A percentile compares a stretch with the other conserved stretches of the same genome.
These are phyloP conservation scores for Aspergillus biplanus DNA, from an alignment of 495 filamentous ascomycete genomes.

Conservation along the genomic window DNA sequence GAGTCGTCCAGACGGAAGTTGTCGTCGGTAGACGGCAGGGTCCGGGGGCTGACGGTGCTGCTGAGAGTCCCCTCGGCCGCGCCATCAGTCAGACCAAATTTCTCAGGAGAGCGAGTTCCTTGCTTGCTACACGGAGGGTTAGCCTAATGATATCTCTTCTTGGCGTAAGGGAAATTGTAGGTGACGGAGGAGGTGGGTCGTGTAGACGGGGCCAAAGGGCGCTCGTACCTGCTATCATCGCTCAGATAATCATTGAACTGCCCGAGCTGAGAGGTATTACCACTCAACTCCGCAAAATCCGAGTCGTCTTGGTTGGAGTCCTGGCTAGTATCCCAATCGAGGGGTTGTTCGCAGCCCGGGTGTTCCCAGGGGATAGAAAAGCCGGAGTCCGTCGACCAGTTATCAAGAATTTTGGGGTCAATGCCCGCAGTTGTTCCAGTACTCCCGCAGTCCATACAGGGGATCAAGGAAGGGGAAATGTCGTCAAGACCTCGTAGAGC, in stretches of 20 bases:
- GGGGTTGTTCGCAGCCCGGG: slow-evolving; percentile 42
- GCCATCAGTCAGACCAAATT: slow-evolving; percentile 37
- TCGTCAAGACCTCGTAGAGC: slow-evolving; percentile 22
- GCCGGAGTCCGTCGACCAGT: slow-evolving; percentile 45
- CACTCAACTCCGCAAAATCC: slow-evolving; percentile 42
- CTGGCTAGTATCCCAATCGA: slow-evolving; percentile 51
- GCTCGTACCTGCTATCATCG: slow-evolving; percentile 35
- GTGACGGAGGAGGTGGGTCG: neutral
- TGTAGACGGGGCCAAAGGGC: neutral
- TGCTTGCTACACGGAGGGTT: slow-evolving; percentile 27
- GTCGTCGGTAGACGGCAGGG: slow-evolving; percentile 48
- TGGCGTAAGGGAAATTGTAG: neutral
- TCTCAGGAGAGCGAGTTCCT: slow-evolving; percentile 38
- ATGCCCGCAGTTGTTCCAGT: slow-evolving; percentile 49
- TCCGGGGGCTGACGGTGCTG: slow-evolving; percentile 47
- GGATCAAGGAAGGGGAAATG: slow-evolving; percentile 18
- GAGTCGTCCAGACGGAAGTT: slow-evolving; percentile 48
- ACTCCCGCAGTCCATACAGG: slow-evolving; percentile 54
- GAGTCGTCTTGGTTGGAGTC: slow-evolving; percentile 48
- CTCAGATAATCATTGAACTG: slow-evolving; percentile 30
- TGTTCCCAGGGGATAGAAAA: slow-evolving; percentile 51
- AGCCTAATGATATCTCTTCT: slow-evolving; percentile 25
- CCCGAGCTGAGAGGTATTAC: slow-evolving; percentile 29
- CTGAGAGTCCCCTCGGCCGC: slow-evolving; percentile 41
- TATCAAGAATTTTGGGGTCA: slow-evolving; percentile 54